These are phyloP conservation scores for Xanthoconium separans DNA, from an alignment of 1,284 basidiomycete genomes.

Conservation along the genomic window DNA sequence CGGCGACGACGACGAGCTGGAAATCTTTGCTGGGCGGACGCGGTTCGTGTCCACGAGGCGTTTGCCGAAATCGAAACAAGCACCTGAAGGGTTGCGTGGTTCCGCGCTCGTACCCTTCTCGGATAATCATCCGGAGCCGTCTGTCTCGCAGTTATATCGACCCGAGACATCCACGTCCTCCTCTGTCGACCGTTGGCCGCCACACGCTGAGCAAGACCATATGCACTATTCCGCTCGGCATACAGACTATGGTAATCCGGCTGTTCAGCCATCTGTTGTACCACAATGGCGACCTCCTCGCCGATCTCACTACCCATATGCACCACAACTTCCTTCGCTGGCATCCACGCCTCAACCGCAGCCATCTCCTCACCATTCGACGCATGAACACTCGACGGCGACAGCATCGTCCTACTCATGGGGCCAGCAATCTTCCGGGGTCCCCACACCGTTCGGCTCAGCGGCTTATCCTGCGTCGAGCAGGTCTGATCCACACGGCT, in stretches of 20 bases:
- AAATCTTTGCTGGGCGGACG: slow-evolving; percentile 60
- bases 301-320: slow-evolving; percentile 29
- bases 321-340: slow-evolving; percentile 12
- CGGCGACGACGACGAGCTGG: slow-evolving; percentile 54
- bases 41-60: slow-evolving; percentile 48
- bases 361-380: slow-evolving; percentile 5
- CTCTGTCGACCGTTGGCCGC: slow-evolving; percentile 19
- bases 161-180: slow-evolving; percentile 16
- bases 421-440: slow-evolving; percentile 8
- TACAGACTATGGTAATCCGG: slow-evolving; percentile 8
- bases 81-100: slow-evolving; percentile 9
- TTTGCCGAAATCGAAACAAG: slow-evolving; percentile 11
- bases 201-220: slow-evolving; percentile 13
- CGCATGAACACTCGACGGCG: slow-evolving; percentile 12
- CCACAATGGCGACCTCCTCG: slow-evolving; percentile 33
- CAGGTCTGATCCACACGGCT: slow-evolving; percentile 8
- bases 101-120: slow-evolving; percentile 4
- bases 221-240: slow-evolving; percentile 8
- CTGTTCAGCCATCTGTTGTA: slow-evolving; percentile 12
- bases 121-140: slow-evolving; percentile 4
- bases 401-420: slow-evolving; percentile 18
- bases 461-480: slow-evolving; percentile 7
- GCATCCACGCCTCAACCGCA: slow-evolving; percentile 12
- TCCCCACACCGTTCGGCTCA: slow-evolving; percentile 7
- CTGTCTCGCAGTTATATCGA: slow-evolving; percentile 20